Percentiles rank a stretch among this genome's conserved stretches.
These are phyloP conservation scores for Aspergillus sp. DNA, from an alignment of 2,329 filamentous ascomycete species.

Conservation along the genomic window DNA sequence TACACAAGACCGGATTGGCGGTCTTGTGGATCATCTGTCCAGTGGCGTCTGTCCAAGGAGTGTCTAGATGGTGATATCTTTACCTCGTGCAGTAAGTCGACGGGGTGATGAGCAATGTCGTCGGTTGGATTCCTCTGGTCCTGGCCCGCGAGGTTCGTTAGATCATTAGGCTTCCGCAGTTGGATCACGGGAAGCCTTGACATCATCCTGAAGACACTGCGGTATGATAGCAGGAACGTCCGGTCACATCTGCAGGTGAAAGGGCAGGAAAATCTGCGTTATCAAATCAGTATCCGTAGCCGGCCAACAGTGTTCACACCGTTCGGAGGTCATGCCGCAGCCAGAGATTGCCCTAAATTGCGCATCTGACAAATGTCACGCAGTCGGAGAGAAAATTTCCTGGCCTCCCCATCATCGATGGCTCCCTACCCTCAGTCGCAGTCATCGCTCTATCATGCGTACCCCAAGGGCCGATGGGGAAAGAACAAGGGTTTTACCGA, in stretches of 20 bases:
- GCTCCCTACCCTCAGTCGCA: conserved; percentile 7
- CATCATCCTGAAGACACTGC: conserved; percentile 23
- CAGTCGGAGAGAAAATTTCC: conserved; percentile 3
- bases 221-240: conserved; percentile 8
- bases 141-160: conserved; percentile 14
- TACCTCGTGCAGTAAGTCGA: conserved; percentile 12
- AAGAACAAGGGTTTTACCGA: conserved; percentile 6
- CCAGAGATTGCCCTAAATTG: conserved; percentile 11
- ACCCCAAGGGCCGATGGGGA: conserved; percentile 3
- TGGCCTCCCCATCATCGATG: conserved; percentile 9
- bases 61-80: conserved; percentile 12
- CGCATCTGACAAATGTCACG: conserved; percentile 24
- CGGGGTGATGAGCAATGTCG: conserved; percentile 13
- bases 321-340: conserved; percentile 21
- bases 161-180: conserved; percentile 20
- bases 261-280: conserved; percentile 14
- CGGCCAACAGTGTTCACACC: conserved; percentile 19
- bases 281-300: conserved; percentile 22
- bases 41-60: conserved; percentile 14
- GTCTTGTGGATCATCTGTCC: conserved; percentile 28
- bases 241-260: conserved; percentile 19
- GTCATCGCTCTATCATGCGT: conserved; percentile 13
- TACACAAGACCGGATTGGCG: conserved; percentile 25
- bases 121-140: conserved; percentile 12
- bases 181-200: conserved; percentile 22